phyloP scores from a whole-genome alignment of 257 asterid genomes.

The Solanum clarkiae region DNA sequence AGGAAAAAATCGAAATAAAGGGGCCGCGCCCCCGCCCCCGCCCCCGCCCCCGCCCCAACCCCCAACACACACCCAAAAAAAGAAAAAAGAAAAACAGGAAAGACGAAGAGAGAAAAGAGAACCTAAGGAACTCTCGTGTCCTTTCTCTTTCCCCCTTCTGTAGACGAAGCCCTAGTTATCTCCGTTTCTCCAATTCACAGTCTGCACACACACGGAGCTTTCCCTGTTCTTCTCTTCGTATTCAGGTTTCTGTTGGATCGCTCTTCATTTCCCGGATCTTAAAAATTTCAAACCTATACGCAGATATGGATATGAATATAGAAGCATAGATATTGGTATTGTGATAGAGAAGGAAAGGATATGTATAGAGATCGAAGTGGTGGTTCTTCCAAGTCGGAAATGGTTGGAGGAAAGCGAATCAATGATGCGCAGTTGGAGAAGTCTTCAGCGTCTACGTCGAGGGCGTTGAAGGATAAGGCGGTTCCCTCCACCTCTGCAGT shows the following conservation, averaged over 20 bases:
- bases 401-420: constrained; percentile 78
- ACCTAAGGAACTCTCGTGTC: not conserved
- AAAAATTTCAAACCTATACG: not conserved
- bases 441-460: constrained; percentile 63
- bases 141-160: not conserved
- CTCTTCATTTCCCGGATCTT: not conserved
- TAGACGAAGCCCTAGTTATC: not conserved
- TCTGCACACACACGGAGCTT: not conserved
- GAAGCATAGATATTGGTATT: not conserved
- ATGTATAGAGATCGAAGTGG: constrained; percentile 78
- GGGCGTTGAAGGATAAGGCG: constrained; percentile 39
- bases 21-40: too few relatives aligned
- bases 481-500: constrained; percentile 46
- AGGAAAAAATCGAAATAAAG: too few relatives aligned
- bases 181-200: not conserved
- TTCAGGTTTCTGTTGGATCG: not conserved
- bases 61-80: too few relatives aligned
- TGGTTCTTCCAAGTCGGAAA: constrained; percentile 48
- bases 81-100: not conserved
- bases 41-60: too few relatives aligned
- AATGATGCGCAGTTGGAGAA: constrained; percentile 92
- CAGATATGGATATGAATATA: not conserved
- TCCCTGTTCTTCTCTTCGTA: not conserved
- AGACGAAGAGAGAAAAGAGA: not conserved
- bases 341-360: not conserved